Percentiles rank a stretch among this genome's conserved stretches.
Evolutionary conservation across 2,329 filamentous ascomycete species (phyloP).

Genomic region (Fusarium duplospermum): DNA sequence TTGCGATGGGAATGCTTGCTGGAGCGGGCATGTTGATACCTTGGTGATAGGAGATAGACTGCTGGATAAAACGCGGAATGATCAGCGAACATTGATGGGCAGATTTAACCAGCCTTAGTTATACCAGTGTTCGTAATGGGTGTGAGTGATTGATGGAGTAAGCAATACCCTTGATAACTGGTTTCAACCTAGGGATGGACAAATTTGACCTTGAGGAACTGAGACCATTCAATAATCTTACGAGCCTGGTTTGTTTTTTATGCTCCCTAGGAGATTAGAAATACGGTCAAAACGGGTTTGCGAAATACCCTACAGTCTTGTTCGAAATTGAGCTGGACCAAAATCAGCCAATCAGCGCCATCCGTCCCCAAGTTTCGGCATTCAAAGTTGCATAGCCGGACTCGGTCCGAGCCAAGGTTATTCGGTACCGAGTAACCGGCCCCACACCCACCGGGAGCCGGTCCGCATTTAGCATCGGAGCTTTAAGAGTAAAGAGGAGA

Average conservation of each 20-base stretch:
- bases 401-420: not conserved
- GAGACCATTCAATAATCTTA: too few species aligned
- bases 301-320: not conserved
- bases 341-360: not conserved
- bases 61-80: too few species aligned
- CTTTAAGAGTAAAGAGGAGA: not conserved
- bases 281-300: too few species aligned
- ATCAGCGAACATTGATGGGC: not conserved
- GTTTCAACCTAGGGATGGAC: too few species aligned
- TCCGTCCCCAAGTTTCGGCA: not conserved
- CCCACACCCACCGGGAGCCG: not conserved
- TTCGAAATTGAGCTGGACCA: not conserved
- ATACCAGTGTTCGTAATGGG: not conserved
- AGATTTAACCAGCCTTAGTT: not conserved
- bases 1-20: slow-evolving; percentile 4
- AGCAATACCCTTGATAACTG: not conserved
- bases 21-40: slow-evolving; percentile 10
- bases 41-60: not conserved
- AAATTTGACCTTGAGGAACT: too few species aligned
- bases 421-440: not conserved
- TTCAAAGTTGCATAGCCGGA: not conserved
- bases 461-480: not conserved
- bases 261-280: too few species aligned
- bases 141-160: not conserved
- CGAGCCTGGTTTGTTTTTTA: too few species aligned